Evolutionary conservation across 768 basidiomycete genomes (phyloP).

Genomic region (Lanmaoa rubissima): DNA sequence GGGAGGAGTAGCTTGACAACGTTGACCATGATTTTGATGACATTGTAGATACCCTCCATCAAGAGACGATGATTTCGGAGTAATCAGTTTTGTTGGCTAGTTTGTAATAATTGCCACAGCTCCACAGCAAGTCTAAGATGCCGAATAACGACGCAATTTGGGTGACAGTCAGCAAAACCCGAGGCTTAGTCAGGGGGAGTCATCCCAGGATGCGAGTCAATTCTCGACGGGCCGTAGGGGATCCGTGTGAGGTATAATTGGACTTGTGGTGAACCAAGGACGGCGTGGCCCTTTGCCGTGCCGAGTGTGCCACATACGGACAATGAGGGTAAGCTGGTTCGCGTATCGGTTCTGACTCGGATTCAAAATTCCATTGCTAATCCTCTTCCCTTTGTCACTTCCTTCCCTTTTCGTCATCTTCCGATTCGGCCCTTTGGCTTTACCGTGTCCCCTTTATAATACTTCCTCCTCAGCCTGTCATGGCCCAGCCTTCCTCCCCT

Average conservation of each 20-base stretch:
- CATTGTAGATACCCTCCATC: conserved; percentile 9
- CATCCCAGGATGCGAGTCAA: neutral
- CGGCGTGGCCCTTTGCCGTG: no score
- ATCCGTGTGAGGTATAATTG: no score
- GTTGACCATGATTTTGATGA: neutral
- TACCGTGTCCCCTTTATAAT: conserved; percentile 35
- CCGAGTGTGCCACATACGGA: neutral
- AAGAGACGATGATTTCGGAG: no score
- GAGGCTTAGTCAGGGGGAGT: neutral
- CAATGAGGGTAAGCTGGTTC: conserved; percentile 12
- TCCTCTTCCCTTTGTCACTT: conserved; percentile 19
- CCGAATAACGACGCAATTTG: no score
- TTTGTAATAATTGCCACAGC: no score
- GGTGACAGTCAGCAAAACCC: no score
- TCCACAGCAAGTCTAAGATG: no score
- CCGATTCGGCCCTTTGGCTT: conserved; percentile 36
- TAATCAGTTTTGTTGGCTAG: no score
- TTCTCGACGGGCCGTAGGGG: no score
- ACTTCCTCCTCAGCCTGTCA: conserved; percentile 5
- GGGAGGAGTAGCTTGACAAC: neutral
- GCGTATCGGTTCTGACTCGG: conserved; percentile 26
- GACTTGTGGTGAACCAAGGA: no score
- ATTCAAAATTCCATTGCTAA: conserved; percentile 26
- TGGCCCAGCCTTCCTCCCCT: conserved; percentile 4
- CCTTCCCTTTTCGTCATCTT: conserved; percentile 29